These are phyloP conservation scores for Fusarium sp. DNA, from an alignment of 2,329 filamentous ascomycete species.

Conservation along the genomic window DNA sequence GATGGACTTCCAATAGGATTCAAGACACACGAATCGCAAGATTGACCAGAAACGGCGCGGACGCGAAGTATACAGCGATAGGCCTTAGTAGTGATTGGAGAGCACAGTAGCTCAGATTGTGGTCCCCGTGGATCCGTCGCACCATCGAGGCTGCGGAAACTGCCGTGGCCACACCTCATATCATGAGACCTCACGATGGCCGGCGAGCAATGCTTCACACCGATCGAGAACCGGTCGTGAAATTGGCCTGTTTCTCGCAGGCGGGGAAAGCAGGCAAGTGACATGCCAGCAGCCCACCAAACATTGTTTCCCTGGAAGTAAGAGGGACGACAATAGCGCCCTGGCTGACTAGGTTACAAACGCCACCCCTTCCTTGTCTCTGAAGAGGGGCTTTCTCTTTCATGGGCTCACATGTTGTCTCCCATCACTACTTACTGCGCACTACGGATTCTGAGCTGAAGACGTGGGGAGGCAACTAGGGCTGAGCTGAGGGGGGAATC, in stretches of 20 bases:
- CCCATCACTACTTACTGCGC: not conserved
- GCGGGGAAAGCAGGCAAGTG: not conserved
- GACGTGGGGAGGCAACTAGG: not conserved
- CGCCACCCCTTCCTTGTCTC: not conserved
- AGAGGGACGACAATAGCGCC: not conserved
- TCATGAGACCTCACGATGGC: not conserved
- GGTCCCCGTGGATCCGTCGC: not conserved
- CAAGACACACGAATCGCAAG: not conserved
- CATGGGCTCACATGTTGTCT: not conserved
- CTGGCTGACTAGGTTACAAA: not conserved
- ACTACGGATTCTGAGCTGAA: not conserved
- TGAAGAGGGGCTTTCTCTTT: not conserved
- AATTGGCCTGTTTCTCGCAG: not conserved
- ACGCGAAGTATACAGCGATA: not conserved
- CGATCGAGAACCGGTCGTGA: not conserved
- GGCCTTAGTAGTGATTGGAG: not conserved
- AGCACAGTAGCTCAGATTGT: not conserved
- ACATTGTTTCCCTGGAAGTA: not conserved
- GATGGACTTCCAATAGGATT: not conserved
- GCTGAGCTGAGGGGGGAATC: not conserved
- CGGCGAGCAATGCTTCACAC: not conserved
- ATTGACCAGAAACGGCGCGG: not conserved
- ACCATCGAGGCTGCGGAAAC: not conserved
- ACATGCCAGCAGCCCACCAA: not conserved
- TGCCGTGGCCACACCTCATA: not conserved